Conservation (phyloP, 768 basidiomycete species). For the Tephrocybe sp. region DNA sequence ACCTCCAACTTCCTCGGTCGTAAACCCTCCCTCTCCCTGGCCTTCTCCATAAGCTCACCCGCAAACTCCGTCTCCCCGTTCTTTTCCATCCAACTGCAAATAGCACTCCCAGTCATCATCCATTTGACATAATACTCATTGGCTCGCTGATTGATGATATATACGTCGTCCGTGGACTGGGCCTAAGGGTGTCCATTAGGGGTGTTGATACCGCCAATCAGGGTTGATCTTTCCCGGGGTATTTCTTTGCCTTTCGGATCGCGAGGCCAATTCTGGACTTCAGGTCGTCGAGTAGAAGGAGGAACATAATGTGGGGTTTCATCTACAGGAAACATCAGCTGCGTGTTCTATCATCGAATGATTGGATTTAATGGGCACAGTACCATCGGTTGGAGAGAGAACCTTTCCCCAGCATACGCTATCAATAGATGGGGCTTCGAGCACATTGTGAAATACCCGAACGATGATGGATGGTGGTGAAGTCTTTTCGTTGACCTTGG, state of each 20-base stretch:
- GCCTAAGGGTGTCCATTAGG: conserved; percentile 37
- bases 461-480: no score
- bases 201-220: conserved; percentile 24
- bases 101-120: conserved; percentile 30
- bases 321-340: no score
- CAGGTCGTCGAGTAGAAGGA: no score
- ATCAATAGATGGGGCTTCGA: no score
- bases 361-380: no score
- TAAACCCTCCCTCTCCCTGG: conserved; percentile 30
- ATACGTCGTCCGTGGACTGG: conserved; percentile 39
- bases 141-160: conserved; percentile 21
- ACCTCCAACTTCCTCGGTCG: conserved; percentile 29
- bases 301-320: no score
- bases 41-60: conserved; percentile 26
- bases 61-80: conserved; percentile 32
- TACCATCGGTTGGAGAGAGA: no score
- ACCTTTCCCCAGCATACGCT: no score
- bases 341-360: no score
- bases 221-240: background rate
- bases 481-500: no score
- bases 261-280: conserved; percentile 10
- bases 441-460: no score
- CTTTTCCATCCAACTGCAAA: conserved; percentile 31
- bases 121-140: conserved; percentile 1
- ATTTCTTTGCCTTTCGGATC: conserved; percentile 4